Base-by-base conservation (phyloP, 2,329 filamentous ascomycete species). In the Sclerotinia nivalis region DNA sequence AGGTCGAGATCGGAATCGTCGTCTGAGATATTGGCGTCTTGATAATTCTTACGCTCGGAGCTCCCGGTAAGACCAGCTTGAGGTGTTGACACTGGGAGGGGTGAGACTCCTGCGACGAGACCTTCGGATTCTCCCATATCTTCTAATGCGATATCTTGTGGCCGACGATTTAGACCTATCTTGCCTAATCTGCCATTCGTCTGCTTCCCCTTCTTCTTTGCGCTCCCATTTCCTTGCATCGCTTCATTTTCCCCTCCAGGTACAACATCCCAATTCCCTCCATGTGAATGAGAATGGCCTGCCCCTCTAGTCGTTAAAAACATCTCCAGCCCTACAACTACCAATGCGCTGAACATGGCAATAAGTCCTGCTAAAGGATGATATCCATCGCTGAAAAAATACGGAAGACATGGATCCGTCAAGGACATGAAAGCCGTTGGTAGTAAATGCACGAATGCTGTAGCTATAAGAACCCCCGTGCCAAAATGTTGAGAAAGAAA, bases 301-400 rank as follows among this genome's bases (percentile, higher is more conserved):
- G 88, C 88, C 56, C 88, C 88, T 69, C 87, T 81, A 2, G 90
- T 91, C 0, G 93, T 93, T 74, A 98, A 89, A 79, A 93, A 93
- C 82, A 96, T 97, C 80, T 98, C 95, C 66, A 97, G 86, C 2
- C 88, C 87, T 9, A 97, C 92, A 4, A 97, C 93, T 5, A 91
- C 82, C 71, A 97, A 84, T n/a, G 93, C 91, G 15, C 91, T 89
- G 13, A 89, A 80, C 91, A 97, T 95, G 69, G 92, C 91, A 60
- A 97, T 87, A 61, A 96, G 84, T 2, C 93, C 93, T 0, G 93
- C 89, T 78, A 96, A 89, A 8, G 92, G 92, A 60, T 85, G 87
- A 79, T 96, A 97, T n/a, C 87, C 86, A 72, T 90, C 77, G 78
- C 87, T 95, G 86, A 94, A 97, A 78, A 93, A 91, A 70, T 86